A percentile compares a stretch with the other conserved stretches of the same genome.
These are phyloP conservation scores for Chlorella vulgaris DNA, from an alignment of 139 green algal genomes.

Conservation along the genomic window DNA sequence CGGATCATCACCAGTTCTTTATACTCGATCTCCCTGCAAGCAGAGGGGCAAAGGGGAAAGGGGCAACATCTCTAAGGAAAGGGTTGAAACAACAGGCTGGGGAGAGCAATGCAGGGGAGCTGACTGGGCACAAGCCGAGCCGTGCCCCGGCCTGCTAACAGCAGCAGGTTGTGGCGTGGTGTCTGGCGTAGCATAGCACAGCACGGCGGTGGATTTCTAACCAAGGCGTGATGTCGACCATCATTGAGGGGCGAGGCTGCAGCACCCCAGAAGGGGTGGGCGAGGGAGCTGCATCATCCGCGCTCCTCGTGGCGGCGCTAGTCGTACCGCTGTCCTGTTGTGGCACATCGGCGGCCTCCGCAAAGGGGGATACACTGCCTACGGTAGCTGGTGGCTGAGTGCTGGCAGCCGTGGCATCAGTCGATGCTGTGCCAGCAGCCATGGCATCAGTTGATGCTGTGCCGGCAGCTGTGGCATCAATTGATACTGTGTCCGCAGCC, in stretches of 20 bases:
- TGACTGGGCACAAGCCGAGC: background rate
- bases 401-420: too few relatives aligned
- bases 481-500: too few relatives aligned
- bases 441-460: too few relatives aligned
- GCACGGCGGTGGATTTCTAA: background rate
- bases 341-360: too few relatives aligned
- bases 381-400: too few relatives aligned
- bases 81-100: background rate
- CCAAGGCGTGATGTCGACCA: constrained; percentile 19
- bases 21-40: constrained; percentile 11
- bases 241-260: too few relatives aligned
- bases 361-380: too few relatives aligned
- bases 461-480: too few relatives aligned
- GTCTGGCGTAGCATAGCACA: background rate
- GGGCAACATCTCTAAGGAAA: background rate
- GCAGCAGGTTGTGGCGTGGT: background rate
- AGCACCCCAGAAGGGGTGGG: background rate
- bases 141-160: background rate
- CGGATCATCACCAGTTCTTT: background rate
- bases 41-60: background rate
- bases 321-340: too few relatives aligned
- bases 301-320: background rate
- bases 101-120: background rate
- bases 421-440: too few relatives aligned
- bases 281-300: background rate